Evolutionary conservation across 345 rosid species (phyloP), one percentile per base, ranked within the genome.

Genomic region (Lenwebbia sp.): DNA sequence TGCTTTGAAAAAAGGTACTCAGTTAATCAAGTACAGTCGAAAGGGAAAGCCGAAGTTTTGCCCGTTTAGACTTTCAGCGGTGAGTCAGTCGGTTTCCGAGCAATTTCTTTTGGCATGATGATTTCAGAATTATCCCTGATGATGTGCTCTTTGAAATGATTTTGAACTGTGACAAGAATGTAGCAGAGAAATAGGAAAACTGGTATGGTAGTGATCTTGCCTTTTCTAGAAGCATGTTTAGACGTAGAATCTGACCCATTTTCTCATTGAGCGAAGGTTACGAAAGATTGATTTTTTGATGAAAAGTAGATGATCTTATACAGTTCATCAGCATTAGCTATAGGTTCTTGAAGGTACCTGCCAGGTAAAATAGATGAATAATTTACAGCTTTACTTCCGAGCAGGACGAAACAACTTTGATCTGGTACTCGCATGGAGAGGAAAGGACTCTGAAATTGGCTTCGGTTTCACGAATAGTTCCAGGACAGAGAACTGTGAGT

Each of bases 401-500:
- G 91, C 91, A 97, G 99, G 99, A 97, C 87, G 99, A 96, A 92
- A 88, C 96, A 78, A 57, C 95, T 86, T 88, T 97, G 90, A 88
- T 96, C 89, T 96, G 99, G 99, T 81, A 91, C 84, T 95, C 98
- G 57, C 98, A 88, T 84, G 96, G 98, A 88, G 93, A 93, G 87
- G 98, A 94, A 91, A 93, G 90, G 89, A 56, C 54, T 87, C 90
- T 95, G 93, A 96, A 91, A 86, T 90, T 96, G 89, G 90, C 95
- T 41, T 84, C 92, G 13, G 95, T 96, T 84, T 87, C 93, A 13
- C 84, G 94, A 85, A 95, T 96, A 74, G 86, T 95, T 85, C 95
- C 98, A 52, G 99, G 99, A 91, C 99, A 96, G 90, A 94, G 99
- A 94, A 96, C 98, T 50, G 99, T 96, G 90, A 94, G 99, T 92